Evolutionary conservation across 2,329 filamentous ascomycete species (phyloP).

Genomic region (Scleromitrula shiraiana): DNA sequence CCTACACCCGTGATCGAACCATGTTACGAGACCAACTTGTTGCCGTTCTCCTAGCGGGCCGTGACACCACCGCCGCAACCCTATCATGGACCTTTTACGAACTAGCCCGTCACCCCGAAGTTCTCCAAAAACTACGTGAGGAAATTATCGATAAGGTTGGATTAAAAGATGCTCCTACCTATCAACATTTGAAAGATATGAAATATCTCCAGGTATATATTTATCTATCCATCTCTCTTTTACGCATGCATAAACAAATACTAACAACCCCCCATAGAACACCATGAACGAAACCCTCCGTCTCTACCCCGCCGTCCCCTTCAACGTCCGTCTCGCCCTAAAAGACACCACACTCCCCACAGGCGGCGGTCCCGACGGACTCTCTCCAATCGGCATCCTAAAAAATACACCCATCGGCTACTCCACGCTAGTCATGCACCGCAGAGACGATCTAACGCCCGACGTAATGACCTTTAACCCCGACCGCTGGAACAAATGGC

Average conservation of each 20-base stretch:
- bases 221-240: neutral
- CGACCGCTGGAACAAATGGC: slow-evolving; percentile 57
- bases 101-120: slow-evolving; percentile 60
- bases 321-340: slow-evolving; percentile 67
- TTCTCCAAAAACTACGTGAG: slow-evolving; percentile 58
- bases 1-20: slow-evolving; percentile 63
- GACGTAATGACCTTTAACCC: slow-evolving; percentile 47
- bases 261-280: slow-evolving; percentile 38
- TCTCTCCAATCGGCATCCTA: slow-evolving; percentile 53
- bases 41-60: slow-evolving; percentile 72
- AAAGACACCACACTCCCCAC: slow-evolving; percentile 66
- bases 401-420: slow-evolving; percentile 61
- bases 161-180: slow-evolving; percentile 54
- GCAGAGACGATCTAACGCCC: slow-evolving; percentile 55
- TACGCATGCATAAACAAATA: neutral
- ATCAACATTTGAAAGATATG: slow-evolving; percentile 79
- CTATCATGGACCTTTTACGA: slow-evolving; percentile 81
- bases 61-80: slow-evolving; percentile 79
- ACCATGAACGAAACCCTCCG: slow-evolving; percentile 71
- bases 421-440: slow-evolving; percentile 65
- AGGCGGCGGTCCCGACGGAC: slow-evolving; percentile 58
- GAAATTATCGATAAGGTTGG: slow-evolving; percentile 68
- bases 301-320: slow-evolving; percentile 69
- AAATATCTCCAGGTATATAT: slow-evolving; percentile 54
- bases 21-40: slow-evolving; percentile 80